Evolutionary conservation across 441 rosid genomes (phyloP), one percentile per base, ranked within the genome.

Genomic region (Populus tomentosa): DNA sequence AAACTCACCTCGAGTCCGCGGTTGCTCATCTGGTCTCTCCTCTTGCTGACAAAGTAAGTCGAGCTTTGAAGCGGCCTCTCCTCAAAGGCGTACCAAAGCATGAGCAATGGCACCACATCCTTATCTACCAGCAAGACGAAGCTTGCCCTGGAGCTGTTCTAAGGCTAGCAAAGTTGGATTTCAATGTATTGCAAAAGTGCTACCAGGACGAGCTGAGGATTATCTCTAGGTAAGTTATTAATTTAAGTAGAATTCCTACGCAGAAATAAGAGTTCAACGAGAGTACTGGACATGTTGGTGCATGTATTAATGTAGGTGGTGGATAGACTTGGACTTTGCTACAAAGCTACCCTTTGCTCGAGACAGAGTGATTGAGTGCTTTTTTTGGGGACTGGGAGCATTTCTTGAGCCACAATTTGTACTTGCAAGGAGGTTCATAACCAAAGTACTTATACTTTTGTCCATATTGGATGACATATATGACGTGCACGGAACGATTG

Each of bases 381-480:
- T 28, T 24, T 70, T 79, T 23, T 79, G 82, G 79, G 61, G 18
- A 33, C 10, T 56, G 5, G 72, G 71, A 70, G 53, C 38, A 18
- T 70, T 70, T 16, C 30, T 5, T 33, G 82, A 79, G 67, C 72
- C 82, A 2, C 10, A 75, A 21, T 70, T 9, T 35, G 53, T 6
- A 0, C 18, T 30, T n/a, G 18, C 56, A 3, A 69, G 82, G 64
- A 14, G 1, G 6, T 6, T 69, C 4, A 1, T 61, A 28, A 36
- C 75, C 6, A 75, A 75, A 71, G 35, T 20, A 3, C 3, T 14
- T 18, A 4, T 16, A 1, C 11, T 75, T n/a, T 3, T 75, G 13
- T 14, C 78, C 38, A 6, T 75, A 1, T 6, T 70, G 20, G 82
- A 80, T 80, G 82, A 80, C 53, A 75, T 66, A 0, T 80, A 75